phyloP scores from a whole-genome alignment of 2,329 filamentous ascomycete genomes.

The Sporothrix pallida region DNA sequence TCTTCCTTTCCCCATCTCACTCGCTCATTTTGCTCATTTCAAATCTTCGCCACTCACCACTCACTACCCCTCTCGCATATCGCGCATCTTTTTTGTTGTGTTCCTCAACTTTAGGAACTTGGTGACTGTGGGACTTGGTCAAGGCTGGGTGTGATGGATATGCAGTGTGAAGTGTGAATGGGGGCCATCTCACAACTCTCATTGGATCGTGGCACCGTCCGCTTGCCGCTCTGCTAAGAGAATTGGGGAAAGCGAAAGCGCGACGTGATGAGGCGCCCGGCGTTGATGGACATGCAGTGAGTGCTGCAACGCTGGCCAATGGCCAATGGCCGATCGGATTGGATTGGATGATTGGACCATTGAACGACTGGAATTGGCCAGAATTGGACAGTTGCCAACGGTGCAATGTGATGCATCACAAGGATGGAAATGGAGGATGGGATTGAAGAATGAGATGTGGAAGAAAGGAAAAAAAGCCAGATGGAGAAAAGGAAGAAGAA shows the following conservation, averaged over 20 bases:
- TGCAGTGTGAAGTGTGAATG: background rate
- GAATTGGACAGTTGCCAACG: background rate
- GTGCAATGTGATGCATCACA: constrained; percentile 21
- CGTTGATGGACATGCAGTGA: background rate
- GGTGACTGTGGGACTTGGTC: background rate
- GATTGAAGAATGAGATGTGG: background rate
- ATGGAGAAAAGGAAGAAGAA: background rate
- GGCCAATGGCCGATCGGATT: background rate
- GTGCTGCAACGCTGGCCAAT: constrained; percentile 24
- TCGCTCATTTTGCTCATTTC: background rate
- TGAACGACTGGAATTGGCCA: background rate
- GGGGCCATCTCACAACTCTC: background rate
- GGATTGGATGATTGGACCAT: background rate
- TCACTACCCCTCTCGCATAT: background rate
- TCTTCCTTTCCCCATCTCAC: background rate
- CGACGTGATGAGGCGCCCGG: constrained; percentile 19
- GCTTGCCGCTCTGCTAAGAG: constrained; percentile 32
- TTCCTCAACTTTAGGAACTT: background rate
- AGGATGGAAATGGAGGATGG: background rate
- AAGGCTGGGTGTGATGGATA: background rate
- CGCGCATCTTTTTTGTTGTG: constrained; percentile 7
- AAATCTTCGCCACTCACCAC: background rate
- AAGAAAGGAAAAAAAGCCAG: background rate
- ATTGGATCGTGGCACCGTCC: constrained; percentile 26
- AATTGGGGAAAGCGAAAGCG: constrained; percentile 15